Conservation (phyloP, 805 yeast genomes). For the Cyberlindnera galapagoensis region DNA sequence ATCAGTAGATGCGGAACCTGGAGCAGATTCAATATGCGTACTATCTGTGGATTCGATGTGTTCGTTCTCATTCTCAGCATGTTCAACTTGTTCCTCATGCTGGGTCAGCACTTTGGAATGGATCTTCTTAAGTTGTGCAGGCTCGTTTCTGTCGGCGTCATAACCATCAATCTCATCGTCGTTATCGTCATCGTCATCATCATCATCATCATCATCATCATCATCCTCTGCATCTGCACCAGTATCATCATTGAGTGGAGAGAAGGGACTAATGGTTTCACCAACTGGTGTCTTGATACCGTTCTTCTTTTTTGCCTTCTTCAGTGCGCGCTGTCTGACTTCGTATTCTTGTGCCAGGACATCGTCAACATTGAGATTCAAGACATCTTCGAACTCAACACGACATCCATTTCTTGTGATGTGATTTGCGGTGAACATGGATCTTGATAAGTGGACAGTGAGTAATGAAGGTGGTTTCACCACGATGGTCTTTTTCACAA, state of each 20-base stretch:
- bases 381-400: constrained; percentile 54
- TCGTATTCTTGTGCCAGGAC: constrained; percentile 24
- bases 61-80: constrained; percentile 16
- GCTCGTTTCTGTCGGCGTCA: constrained; percentile 21
- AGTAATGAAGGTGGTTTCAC: constrained; percentile 64
- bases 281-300: constrained; percentile 7
- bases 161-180: constrained; percentile 41
- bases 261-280: constrained; percentile 3
- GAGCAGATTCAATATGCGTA: constrained; percentile 3
- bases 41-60: constrained; percentile 8
- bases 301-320: constrained; percentile 19
- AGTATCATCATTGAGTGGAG: no score
- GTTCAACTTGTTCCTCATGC: constrained; percentile 15
- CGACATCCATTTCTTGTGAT: constrained; percentile 71
- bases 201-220: constrained; percentile 16
- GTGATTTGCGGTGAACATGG: constrained; percentile 62
- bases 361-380: constrained; percentile 43
- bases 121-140: constrained; percentile 17
- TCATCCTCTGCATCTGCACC: constrained; percentile 10
- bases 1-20: constrained; percentile 7
- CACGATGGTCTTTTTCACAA: constrained; percentile 58
- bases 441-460: constrained; percentile 80
- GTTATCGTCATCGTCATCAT: constrained; percentile 41
- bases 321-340: constrained; percentile 20
- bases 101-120: constrained; percentile 21